phyloP scores from a whole-genome alignment of 352 stramenopile species.

The Phytophthora hibernalis region DNA sequence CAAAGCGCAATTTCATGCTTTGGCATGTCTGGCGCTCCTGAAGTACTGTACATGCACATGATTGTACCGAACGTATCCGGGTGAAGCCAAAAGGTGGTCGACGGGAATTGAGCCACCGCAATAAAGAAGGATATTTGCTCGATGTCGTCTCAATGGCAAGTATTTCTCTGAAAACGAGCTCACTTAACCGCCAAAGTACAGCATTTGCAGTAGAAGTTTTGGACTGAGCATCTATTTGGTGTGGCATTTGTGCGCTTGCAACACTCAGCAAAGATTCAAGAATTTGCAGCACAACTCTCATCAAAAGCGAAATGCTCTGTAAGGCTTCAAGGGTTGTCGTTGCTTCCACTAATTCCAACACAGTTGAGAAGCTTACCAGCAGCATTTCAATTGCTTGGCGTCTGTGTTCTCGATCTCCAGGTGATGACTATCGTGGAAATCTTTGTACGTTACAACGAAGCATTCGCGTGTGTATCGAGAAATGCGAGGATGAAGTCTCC shows the following conservation, averaged over 20 bases:
- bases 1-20: constrained; percentile 11
- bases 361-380: constrained; percentile 5
- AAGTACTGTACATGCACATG: too few species aligned
- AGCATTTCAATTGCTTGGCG: constrained; percentile 12
- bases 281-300: constrained; percentile 16
- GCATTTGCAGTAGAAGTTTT: constrained; percentile 7
- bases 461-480: neutral
- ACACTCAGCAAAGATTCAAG: constrained; percentile 7
- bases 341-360: constrained; percentile 14
- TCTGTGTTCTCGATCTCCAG: constrained; percentile 14
- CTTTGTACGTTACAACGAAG: constrained; percentile 1
- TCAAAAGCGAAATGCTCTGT: constrained; percentile 1
- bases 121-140: constrained; percentile 13
- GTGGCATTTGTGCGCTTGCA: constrained; percentile 14
- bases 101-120: constrained; percentile 27
- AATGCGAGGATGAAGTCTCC: constrained; percentile 3
- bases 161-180: constrained; percentile 32
- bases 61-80: neutral
- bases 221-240: neutral
- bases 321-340: constrained; percentile 14
- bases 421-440: constrained; percentile 12
- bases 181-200: constrained; percentile 43
- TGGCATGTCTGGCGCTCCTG: neutral
- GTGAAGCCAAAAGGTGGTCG: constrained; percentile 11
- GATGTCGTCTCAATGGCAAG: constrained; percentile 21